phyloP scores from a whole-genome alignment of 2,329 filamentous ascomycete species.

The Biscogniauxia mediterranea region DNA sequence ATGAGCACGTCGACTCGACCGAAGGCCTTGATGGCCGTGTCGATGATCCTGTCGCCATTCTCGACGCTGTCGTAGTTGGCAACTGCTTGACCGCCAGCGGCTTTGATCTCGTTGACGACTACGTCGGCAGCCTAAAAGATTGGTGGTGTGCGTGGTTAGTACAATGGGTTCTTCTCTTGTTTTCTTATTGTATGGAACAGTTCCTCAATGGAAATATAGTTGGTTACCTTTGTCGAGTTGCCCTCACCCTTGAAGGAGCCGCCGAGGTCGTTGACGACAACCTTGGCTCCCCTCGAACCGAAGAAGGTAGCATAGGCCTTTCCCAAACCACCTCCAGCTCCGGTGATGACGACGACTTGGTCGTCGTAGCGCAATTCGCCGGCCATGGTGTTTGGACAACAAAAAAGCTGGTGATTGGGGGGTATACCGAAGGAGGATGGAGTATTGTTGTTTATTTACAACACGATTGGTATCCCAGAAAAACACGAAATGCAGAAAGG shows the following conservation, averaged over 20 bases:
- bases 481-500: slow-evolving; percentile 3
- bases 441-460: neutral
- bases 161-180: slow-evolving; percentile 6
- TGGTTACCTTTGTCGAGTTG: slow-evolving; percentile 72
- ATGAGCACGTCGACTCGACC: slow-evolving; percentile 92
- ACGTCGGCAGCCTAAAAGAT: slow-evolving; percentile 69
- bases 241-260: slow-evolving; percentile 93
- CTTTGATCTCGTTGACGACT: slow-evolving; percentile 79
- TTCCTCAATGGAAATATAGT: slow-evolving; percentile 1
- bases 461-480: slow-evolving; percentile 13
- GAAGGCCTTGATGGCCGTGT: slow-evolving; percentile 76
- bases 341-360: slow-evolving; percentile 86
- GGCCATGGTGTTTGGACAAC: slow-evolving; percentile 26
- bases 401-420: slow-evolving; percentile 2
- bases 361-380: slow-evolving; percentile 69
- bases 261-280: slow-evolving; percentile 96
- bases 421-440: neutral
- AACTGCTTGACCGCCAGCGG: slow-evolving; percentile 89
- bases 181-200: neutral
- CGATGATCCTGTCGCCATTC: slow-evolving; percentile 90
- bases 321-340: slow-evolving; percentile 78
- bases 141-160: slow-evolving; percentile 21
- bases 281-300: slow-evolving; percentile 84
- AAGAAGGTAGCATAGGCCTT: slow-evolving; percentile 88
- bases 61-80: slow-evolving; percentile 97